phyloP scores from a whole-genome alignment of 176 grass and related monocot species.

The Sorghum bicolor region Sorghum_bicolor_NCBIv3 NC_012875.2:50843001-50843500 shows the following conservation, averaged over 20 bases:
- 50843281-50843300: slow-evolving; percentile 34
- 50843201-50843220: not conserved
- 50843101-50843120: slow-evolving; percentile 16
- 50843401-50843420: slow-evolving; percentile 29
- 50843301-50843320: slow-evolving; percentile 39
- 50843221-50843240: slow-evolving; percentile 48
- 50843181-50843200: not conserved
- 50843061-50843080: not conserved
- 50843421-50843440: slow-evolving; percentile 45
- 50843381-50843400: slow-evolving; percentile 30
- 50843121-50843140: slow-evolving; percentile 22
- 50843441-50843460: slow-evolving; percentile 44
- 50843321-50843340: slow-evolving; percentile 33
- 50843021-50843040: not conserved
- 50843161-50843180: not conserved
- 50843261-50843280: slow-evolving; percentile 47
- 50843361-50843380: slow-evolving; percentile 24
- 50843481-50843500: slow-evolving; percentile 43
- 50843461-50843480: slow-evolving; percentile 43
- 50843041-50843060: not conserved
- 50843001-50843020: not conserved
- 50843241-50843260: slow-evolving; percentile 46
- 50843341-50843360: slow-evolving; percentile 47
- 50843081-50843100: not conserved
- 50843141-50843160: slow-evolving; percentile 7